These are phyloP conservation scores for Taiozyma sp. DNA, from an alignment of 1,139 yeast genomes.

Conservation along the genomic window DNA sequence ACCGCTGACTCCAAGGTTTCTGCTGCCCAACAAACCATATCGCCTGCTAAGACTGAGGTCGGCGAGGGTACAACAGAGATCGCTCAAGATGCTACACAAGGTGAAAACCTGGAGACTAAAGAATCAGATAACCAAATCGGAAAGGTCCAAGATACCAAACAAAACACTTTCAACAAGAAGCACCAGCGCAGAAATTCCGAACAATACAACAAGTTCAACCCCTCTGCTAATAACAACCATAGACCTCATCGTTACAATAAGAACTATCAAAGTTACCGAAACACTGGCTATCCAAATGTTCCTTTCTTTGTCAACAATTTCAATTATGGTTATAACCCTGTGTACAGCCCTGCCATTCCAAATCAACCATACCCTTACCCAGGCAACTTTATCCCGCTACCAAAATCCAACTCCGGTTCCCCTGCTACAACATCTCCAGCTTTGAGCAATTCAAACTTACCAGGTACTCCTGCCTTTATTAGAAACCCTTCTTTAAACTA, in stretches of 20 bases:
- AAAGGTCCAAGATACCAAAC: not conserved
- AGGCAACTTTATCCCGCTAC: constrained; percentile 2
- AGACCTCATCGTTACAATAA: constrained; percentile 12
- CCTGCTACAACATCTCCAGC: constrained; percentile 10
- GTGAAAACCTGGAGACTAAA: not conserved
- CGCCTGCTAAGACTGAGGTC: not conserved
- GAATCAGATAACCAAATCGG: not conserved
- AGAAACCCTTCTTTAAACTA: not conserved
- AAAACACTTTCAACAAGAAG: not conserved
- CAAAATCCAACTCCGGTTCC: constrained; percentile 18
- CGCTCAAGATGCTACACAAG: not conserved
- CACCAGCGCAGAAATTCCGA: constrained; percentile 21
- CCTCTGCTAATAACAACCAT: constrained; percentile 3
- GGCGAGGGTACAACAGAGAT: not conserved
- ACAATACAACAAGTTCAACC: constrained; percentile 8
- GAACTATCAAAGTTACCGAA: constrained; percentile 14
- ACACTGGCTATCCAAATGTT: constrained; percentile 10
- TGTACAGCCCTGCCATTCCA: constrained; percentile 2
- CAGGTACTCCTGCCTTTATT: not conserved
- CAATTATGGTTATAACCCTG: constrained; percentile 10
- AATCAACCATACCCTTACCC: constrained; percentile 5
- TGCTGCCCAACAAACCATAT: not conserved
- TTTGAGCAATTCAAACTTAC: constrained; percentile 1
- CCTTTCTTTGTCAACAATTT: constrained; percentile 11
- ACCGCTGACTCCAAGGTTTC: constrained; percentile 1